phyloP scores from a whole-genome alignment of 495 filamentous ascomycete species.

The Aspergillus bridgeri region DNA sequence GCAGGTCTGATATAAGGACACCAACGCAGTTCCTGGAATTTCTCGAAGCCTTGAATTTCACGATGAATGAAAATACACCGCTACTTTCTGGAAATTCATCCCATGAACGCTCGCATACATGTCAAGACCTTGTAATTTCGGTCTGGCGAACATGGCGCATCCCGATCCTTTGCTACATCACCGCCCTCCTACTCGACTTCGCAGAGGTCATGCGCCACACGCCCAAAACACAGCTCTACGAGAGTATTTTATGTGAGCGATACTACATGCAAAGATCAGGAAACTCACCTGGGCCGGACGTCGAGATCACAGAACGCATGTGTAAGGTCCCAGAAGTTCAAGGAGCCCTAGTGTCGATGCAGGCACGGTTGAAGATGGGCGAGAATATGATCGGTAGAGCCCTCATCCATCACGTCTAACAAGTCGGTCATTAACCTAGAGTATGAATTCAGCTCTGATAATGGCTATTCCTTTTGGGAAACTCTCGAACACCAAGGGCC shows the following conservation, averaged over 20 bases:
- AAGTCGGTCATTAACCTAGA: background rate
- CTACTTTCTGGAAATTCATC: background rate
- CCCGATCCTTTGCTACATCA: background rate
- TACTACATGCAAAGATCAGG: background rate
- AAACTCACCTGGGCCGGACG: background rate
- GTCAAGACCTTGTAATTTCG: background rate
- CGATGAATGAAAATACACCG: background rate
- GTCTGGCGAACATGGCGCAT: conserved; percentile 1
- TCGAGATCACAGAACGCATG: background rate
- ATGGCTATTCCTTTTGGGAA: conserved; percentile 1
- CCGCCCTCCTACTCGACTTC: background rate
- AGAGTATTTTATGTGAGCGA: background rate
- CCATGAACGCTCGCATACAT: background rate
- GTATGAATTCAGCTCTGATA: background rate
- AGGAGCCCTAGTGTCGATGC: background rate
- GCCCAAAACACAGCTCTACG: background rate
- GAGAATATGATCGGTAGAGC: background rate
- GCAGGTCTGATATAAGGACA: background rate
- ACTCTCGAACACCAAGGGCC: background rate
- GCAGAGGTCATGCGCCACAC: background rate
- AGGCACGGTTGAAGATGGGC: background rate
- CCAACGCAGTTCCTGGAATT: no score
- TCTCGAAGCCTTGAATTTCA: background rate
- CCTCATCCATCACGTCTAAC: background rate
- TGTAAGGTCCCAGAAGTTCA: background rate